Evolutionary conservation across 495 filamentous ascomycete genomes (phyloP), one percentile per base, ranked within the genome.

Genomic region (Penicillium subrubescens): DNA sequence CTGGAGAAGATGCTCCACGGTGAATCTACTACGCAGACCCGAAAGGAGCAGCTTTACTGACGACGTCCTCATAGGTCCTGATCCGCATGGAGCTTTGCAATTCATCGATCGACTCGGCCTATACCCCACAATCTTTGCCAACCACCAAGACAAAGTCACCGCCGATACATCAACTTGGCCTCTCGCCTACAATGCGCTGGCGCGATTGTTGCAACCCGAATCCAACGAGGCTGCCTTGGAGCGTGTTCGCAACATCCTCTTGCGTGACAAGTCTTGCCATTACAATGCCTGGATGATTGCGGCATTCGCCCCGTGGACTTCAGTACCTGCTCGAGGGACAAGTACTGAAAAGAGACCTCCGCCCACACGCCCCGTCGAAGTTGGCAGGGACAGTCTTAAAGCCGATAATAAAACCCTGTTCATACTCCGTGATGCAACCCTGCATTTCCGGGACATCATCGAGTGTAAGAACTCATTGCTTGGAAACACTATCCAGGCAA

Each of bases 1-100:
- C 46, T 96, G 8, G 89, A 91, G 64, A 98, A 98, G 78, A 97
- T 96, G 91, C 81, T 99, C 31, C 89, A 84, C 73, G 92, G 92
- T 89, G 43, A 63, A 72, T 60, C 1, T 35, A n/a, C 59, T 58
- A 19, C 23, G 29, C 17, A 5, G 14, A 8, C 54, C 65, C 6
- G 31, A 43, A 23, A 11, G 2, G 1, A 25, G 25, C 23, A 46
- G 11, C 12, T 23, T 29, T 15, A 21, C 59, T 62, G 25, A 63
- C 34, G 48, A 53, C 51, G 0, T 53, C 14, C 14, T 10, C 17
- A 17, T 54, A 91, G 90, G 89, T 4, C 87, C 88, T 33, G 82
- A 91, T 68, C 92, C 95, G 50, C 83, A 81, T 51, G 75, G 72
- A 31, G 84, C 92, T 4, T 79, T 99, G 37, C 75, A 83, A n/a